Percentiles rank a stretch among this genome's conserved stretches.
These are phyloP conservation scores for Kwoniella newhampshirensis DNA, from an alignment of 768 basidiomycete genomes.

Conservation along the genomic window DNA sequence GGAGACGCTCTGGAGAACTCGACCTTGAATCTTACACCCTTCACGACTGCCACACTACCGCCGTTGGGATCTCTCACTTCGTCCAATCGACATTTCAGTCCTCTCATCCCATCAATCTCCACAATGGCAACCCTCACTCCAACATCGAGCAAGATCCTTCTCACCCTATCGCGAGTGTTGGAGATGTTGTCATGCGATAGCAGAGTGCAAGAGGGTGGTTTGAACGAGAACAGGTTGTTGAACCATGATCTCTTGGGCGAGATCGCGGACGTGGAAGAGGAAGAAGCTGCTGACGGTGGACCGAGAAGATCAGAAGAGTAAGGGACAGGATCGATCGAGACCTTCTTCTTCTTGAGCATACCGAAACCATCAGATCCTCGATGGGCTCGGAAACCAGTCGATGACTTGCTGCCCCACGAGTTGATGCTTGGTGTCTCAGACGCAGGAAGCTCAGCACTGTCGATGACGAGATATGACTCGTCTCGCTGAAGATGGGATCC, in stretches of 20 bases:
- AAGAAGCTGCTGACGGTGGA: conserved; percentile 14
- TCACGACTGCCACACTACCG: conserved; percentile 62
- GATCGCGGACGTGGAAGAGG: conserved; percentile 16
- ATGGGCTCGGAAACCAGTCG: conserved; percentile 27
- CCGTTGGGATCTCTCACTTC: conserved; percentile 61
- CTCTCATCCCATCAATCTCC: conserved; percentile 63
- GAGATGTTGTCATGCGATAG: conserved; percentile 56
- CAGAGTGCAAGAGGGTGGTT: conserved; percentile 58
- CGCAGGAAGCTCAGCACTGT: conserved; percentile 29
- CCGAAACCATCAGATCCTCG: conserved; percentile 46
- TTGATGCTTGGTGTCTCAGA: conserved; percentile 27
- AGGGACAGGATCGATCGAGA: conserved; percentile 38
- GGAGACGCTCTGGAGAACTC: conserved; percentile 62
- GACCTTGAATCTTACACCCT: conserved; percentile 77
- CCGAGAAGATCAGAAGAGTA: conserved; percentile 36
- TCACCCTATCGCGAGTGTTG: conserved; percentile 71
- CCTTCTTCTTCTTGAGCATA: conserved; percentile 46
- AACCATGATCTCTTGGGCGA: conserved; percentile 76
- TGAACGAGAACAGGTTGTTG: conserved; percentile 82
- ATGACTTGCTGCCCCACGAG: conserved; percentile 30
- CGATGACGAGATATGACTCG: conserved; percentile 48
- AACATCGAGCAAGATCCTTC: conserved; percentile 68
- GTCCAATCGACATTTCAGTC: conserved; percentile 74
- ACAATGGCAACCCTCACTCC: conserved; percentile 69
- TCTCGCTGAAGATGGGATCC: conserved; percentile 36